These are phyloP conservation scores for Cinnamomum chago DNA, from an alignment of 164 flowering plant species.

Conservation along the genomic window DNA sequence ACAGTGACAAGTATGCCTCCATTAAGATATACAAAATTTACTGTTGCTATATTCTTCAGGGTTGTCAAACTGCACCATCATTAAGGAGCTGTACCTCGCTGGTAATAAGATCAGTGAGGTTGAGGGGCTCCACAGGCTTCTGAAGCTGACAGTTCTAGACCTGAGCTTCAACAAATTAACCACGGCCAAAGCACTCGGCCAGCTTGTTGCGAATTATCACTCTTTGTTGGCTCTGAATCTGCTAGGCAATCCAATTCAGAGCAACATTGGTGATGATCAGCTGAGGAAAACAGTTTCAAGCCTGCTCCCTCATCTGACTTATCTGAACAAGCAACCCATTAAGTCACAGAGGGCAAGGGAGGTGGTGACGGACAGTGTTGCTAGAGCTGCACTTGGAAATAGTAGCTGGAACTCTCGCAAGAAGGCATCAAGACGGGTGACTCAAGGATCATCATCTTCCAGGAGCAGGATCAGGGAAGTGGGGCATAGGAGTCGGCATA, in stretches of 20 bases:
- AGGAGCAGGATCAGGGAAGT: constrained; percentile 26
- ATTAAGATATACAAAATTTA: not conserved
- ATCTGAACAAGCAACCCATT: constrained; percentile 79
- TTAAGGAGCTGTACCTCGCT: constrained; percentile 85
- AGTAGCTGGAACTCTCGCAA: constrained; percentile 26
- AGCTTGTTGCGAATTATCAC: constrained; percentile 83
- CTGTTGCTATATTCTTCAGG: constrained; percentile 30
- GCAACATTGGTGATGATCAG: constrained; percentile 72
- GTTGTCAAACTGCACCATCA: constrained; percentile 66
- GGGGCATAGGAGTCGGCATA: constrained; percentile 32
- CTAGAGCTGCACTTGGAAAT: constrained; percentile 71
- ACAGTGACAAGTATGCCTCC: no score
- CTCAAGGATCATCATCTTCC: constrained; percentile 32
- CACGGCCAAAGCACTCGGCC: constrained; percentile 76
- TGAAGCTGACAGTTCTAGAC: constrained; percentile 84
- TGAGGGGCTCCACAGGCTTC: constrained; percentile 83
- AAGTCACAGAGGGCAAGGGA: constrained; percentile 74
- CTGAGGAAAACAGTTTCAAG: constrained; percentile 66
- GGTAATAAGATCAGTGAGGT: constrained; percentile 92
- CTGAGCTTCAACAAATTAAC: constrained; percentile 94
- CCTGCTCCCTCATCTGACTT: constrained; percentile 74
- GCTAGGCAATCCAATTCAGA: constrained; percentile 77
- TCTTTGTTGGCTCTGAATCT: constrained; percentile 73
- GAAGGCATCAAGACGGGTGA: constrained; percentile 33
- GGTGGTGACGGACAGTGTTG: constrained; percentile 45